Base-by-base conservation (phyloP, 2,329 filamentous ascomycete species). In the Sporothrix sp. region DNA sequence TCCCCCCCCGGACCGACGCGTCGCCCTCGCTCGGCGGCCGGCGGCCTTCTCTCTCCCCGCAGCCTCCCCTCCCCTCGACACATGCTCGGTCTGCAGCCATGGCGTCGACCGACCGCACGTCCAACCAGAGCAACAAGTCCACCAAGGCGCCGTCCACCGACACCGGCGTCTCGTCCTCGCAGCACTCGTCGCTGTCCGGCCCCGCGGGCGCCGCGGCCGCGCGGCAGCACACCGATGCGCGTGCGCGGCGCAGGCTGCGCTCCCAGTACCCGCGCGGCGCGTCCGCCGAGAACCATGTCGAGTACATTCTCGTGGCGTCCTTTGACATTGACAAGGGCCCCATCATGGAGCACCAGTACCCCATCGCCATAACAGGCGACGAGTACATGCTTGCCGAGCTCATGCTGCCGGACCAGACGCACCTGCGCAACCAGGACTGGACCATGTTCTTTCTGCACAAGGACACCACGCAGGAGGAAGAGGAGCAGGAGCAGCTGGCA, bases 391-490 rank as follows among this genome's bases (percentile, higher is more conserved):
- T 98, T 62, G 93, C 93, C 7, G 93, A 98, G 71, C 79, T 98
- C 62, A 98, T 98, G 93, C 72, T 98, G 65, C 93, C 93, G 0
- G 93, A 98, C 67, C 91, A 97, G 68, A 89, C 91, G 20, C 93
- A 98, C 68, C 82, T 93, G 54, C 81, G 93, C 35, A 91, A 86
- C 62, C 90, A 97, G 68, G 93, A 98, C 66, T 98, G 93, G 93
- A 98, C 93, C 37, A 95, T 97, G 50, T 98, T 98, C 71, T 98
- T 98, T 65, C 66, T 98, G 51, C 93, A 98, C 70, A 97, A 97
- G 66, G 93, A 98, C 65, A 87, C 84, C 3, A 90, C 81, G 54
- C 81, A 84, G 46, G 84, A 87, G 53, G 86, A 91, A 52, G 90
- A 95, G 54, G 85, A 89, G 27, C 78, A 82, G 51, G 84, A 87